Evolutionary conservation across 176 grass and related monocot genomes (phyloP), one percentile per base, ranked within the genome.

Genomic region (Hordeum marinum): DNA sequence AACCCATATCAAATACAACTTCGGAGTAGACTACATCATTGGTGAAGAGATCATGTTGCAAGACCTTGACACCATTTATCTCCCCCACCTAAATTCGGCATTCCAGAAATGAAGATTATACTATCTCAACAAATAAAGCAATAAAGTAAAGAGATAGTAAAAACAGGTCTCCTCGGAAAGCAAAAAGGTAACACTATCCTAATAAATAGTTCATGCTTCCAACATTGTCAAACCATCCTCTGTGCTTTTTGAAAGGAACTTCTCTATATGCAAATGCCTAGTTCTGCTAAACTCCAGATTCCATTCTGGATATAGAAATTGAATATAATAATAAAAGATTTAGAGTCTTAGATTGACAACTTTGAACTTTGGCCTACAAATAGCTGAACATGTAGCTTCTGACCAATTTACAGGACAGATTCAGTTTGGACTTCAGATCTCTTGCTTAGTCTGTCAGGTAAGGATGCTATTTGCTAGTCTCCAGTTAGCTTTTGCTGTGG

Each of bases 41-140:
- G 59, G 96, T 99, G 75, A 96, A 99, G 75, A 99, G 93, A 84
- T 99, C 96, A 81, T 99, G 96, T 79, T 96, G 96, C 90, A 99
- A 93, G 89, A 95, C 82, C 87, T 91, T 99, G 57, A 92, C 91
- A 72, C 96, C 96, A 18, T 91, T 93, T 88, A 99, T 88, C 88
- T 99, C 96, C 57, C 88, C 96, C 11, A 99, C 83, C 93, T 99
- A 83, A 69, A 89, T 31, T 66, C 37, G 29, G 17, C 9, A 86
- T 83, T 55, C 31, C 10, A 68, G 11, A 75, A 75, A 42, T 79
- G 57, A 66, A 67, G 50, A 74, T 66, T 23, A 68, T 10, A 80
- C 71, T 63, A 23, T 81, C 26, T 34, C 52, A 32, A 42, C 62
- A 11, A 20, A 83, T 72, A 32, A 63, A 90, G 83, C 17, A 75